Evolutionary conservation across 257 asterid species (phyloP).

Genomic region (Solanum etuberosum): DNA sequence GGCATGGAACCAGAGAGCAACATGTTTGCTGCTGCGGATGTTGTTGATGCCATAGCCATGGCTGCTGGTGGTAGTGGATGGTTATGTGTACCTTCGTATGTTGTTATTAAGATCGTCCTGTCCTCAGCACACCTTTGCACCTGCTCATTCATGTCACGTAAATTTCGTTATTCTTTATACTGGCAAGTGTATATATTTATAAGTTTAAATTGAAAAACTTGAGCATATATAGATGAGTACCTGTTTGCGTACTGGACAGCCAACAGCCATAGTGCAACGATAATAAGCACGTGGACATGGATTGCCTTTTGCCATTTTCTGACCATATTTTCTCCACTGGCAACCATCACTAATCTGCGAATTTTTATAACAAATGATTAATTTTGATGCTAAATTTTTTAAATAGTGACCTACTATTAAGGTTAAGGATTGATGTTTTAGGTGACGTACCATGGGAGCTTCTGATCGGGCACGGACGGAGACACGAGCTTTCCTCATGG

Average conservation of each 20-base stretch:
- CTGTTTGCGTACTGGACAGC: constrained; percentile 71
- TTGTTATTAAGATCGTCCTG: constrained; percentile 53
- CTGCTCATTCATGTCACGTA: constrained; percentile 11
- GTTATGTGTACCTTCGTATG: constrained; percentile 88
- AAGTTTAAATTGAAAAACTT: too few species aligned
- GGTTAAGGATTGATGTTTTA: not conserved
- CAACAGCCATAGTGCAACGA: constrained; percentile 68
- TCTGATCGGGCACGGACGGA: constrained; percentile 97
- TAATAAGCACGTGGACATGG: constrained; percentile 79
- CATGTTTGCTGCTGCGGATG: constrained; percentile 91
- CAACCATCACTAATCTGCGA: constrained; percentile 67
- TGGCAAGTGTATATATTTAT: not conserved
- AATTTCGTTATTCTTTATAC: not conserved
- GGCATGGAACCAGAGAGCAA: constrained; percentile 86
- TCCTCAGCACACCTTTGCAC: constrained; percentile 97
- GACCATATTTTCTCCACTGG: constrained; percentile 79
- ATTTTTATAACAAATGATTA: too few species aligned
- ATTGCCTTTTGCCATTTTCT: constrained; percentile 75
- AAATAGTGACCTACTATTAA: not conserved
- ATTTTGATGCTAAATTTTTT: not conserved
- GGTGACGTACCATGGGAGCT: constrained; percentile 57
- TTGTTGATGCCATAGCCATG: constrained; percentile 95
- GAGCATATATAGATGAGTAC: constrained; percentile 8
- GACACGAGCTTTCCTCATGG: constrained; percentile 96
- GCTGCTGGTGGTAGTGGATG: constrained; percentile 98